These are phyloP conservation scores for Amoebophrya sp. DNA, from an alignment of 169 alveolate genomes.

Conservation along the genomic window DNA sequence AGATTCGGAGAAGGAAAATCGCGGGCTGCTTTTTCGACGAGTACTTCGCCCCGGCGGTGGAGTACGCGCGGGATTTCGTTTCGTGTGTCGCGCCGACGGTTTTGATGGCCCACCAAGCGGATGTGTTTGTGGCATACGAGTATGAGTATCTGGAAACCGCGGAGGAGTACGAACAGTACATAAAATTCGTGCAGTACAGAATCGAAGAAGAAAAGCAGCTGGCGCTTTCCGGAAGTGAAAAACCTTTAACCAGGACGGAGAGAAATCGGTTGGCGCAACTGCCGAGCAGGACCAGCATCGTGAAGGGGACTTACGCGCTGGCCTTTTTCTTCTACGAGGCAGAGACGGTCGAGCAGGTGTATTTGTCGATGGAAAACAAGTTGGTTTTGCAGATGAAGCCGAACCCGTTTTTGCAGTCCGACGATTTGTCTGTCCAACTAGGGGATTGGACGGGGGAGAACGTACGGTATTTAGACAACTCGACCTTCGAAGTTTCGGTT, in stretches of 20 bases:
- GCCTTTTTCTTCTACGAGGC: not conserved
- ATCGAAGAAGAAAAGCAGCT: not conserved
- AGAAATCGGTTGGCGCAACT: not conserved
- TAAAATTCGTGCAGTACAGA: not conserved
- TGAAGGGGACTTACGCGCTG: not conserved
- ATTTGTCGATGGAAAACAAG: not conserved
- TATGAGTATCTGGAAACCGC: not conserved
- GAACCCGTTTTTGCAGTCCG: constrained; percentile 22
- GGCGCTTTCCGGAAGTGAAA: not conserved
- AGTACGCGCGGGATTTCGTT: not conserved
- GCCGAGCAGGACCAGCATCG: not conserved
- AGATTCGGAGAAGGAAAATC: not conserved
- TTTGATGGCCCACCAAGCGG: not conserved
- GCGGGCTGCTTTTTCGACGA: constrained; percentile 19
- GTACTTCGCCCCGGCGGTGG: not conserved
- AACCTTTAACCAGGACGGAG: not conserved
- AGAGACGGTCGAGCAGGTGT: not conserved
- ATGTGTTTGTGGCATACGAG: not conserved
- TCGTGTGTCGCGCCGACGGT: not conserved
- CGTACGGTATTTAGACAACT: not conserved
- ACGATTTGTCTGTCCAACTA: not conserved
- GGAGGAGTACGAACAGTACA: not conserved
- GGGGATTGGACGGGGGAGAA: not conserved
- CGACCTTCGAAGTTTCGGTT: not conserved
- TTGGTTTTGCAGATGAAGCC: not conserved